phyloP scores from a whole-genome alignment of 352 stramenopile genomes.

The Globisporangium apiculatum region DNA sequence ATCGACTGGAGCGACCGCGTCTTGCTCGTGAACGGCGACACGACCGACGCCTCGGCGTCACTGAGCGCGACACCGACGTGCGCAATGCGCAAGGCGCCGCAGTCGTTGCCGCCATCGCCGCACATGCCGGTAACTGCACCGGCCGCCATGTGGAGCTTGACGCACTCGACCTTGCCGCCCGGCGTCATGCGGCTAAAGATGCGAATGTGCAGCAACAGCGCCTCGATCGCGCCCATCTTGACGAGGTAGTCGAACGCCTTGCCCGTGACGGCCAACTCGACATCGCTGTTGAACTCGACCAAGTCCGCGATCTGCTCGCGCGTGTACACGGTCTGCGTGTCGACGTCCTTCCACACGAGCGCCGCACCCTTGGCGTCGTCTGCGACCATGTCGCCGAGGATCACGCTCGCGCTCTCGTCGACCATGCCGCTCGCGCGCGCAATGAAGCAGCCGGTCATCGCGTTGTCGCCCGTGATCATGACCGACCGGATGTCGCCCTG shows the following conservation, averaged over 20 bases:
- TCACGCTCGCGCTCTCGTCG: slow-evolving; percentile 27
- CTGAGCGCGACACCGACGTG: slow-evolving; percentile 89
- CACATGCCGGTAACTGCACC: slow-evolving; percentile 78
- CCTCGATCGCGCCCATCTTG: slow-evolving; percentile 50
- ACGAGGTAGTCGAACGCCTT: slow-evolving; percentile 65
- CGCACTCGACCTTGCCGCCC: slow-evolving; percentile 61
- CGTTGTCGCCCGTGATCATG: slow-evolving; percentile 89
- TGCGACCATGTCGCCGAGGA: slow-evolving; percentile 55
- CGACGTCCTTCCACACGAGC: slow-evolving; percentile 62
- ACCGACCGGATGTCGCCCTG: slow-evolving; percentile 64
- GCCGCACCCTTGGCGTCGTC: slow-evolving; percentile 22
- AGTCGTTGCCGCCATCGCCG: slow-evolving; percentile 88
- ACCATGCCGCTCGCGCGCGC: slow-evolving; percentile 62
- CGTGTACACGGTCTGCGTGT: slow-evolving; percentile 41
- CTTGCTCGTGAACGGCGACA: slow-evolving; percentile 88
- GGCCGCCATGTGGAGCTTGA: slow-evolving; percentile 53
- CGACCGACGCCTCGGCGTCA: slow-evolving; percentile 81
- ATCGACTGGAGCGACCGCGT: slow-evolving; percentile 69
- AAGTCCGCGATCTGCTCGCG: slow-evolving; percentile 43
- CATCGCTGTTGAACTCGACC: slow-evolving; percentile 23
- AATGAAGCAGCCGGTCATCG: slow-evolving; percentile 75
- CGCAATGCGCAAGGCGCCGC: slow-evolving; percentile 84
- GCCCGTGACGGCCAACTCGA: slow-evolving; percentile 66
- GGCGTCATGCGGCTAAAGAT: slow-evolving; percentile 83
- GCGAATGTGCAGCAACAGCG: slow-evolving; percentile 54